phyloP scores from a whole-genome alignment of 2,329 filamentous ascomycete genomes.

The Apiospora kogelbergensis region DNA sequence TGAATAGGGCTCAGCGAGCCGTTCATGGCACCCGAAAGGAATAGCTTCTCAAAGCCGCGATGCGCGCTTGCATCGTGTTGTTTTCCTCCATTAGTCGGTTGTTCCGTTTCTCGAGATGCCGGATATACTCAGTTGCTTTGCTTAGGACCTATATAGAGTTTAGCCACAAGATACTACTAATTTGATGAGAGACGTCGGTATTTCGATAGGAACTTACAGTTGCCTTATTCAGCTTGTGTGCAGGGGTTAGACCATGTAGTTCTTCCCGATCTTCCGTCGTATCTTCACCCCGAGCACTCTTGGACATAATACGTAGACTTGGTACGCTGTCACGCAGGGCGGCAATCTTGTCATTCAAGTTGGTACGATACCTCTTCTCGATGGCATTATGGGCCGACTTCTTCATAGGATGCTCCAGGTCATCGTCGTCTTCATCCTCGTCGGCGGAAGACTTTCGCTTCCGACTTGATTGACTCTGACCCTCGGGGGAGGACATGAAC shows the following conservation, averaged over 20 bases:
- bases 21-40: constrained; percentile 73
- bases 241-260: constrained; percentile 76
- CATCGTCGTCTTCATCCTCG: constrained; percentile 57
- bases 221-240: constrained; percentile 97
- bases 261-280: constrained; percentile 76
- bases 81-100: constrained; percentile 82
- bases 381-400: constrained; percentile 99
- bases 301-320: constrained; percentile 80
- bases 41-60: constrained; percentile 76
- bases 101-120: constrained; percentile 89
- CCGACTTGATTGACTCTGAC: constrained; percentile 46
- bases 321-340: constrained; percentile 90
- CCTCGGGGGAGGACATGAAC: constrained; percentile 61
- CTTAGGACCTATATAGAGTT: constrained; percentile 62
- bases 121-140: constrained; percentile 95
- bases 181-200: not conserved
- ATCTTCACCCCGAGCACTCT: constrained; percentile 67
- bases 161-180: constrained; percentile 16
- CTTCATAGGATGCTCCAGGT: constrained; percentile 64
- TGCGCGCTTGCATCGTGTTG: constrained; percentile 70
- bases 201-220: constrained; percentile 54
- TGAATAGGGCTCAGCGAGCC: constrained; percentile 56
- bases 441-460: constrained; percentile 71
- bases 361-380: constrained; percentile 93
- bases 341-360: constrained; percentile 95